Conservation (phyloP, 768 basidiomycete genomes). For the Kwoniella newhampshirensis region DNA sequence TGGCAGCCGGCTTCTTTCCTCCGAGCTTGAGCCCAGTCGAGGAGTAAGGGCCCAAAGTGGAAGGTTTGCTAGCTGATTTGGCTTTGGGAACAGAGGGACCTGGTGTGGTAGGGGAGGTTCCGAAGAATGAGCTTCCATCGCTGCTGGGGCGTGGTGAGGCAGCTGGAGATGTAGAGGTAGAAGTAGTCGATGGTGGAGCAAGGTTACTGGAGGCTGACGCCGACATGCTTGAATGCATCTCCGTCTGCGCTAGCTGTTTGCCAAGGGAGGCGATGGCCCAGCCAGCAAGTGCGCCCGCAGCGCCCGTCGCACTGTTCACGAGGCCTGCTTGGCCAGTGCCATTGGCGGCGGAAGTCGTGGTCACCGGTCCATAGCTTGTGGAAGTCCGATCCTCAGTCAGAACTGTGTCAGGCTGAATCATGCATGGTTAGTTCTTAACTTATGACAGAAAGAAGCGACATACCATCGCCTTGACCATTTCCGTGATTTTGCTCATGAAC, state of each 20-base stretch:
- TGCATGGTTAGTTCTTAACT: too few relatives aligned
- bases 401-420: slow-evolving; percentile 62
- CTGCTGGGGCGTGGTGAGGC: slow-evolving; percentile 13
- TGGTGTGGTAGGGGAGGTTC: slow-evolving; percentile 9
- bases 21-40: slow-evolving; percentile 18
- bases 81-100: slow-evolving; percentile 5
- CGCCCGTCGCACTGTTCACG: slow-evolving; percentile 83
- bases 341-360: slow-evolving; percentile 45
- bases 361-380: slow-evolving; percentile 43
- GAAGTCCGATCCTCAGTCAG: slow-evolving; percentile 49
- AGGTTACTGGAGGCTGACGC: slow-evolving; percentile 38
- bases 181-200: slow-evolving; percentile 7
- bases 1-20: slow-evolving; percentile 7
- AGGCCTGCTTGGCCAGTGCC: slow-evolving; percentile 57
- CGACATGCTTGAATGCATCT: slow-evolving; percentile 69
- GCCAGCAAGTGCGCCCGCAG: slow-evolving; percentile 85
- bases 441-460: slow-evolving; percentile 30
- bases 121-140: slow-evolving; percentile 21
- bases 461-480: slow-evolving; percentile 78
- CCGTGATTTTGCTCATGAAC: slow-evolving; percentile 79
- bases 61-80: too few relatives aligned
- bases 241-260: slow-evolving; percentile 71
- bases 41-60: too few relatives aligned
- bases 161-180: slow-evolving; percentile 1
- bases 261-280: slow-evolving; percentile 93